Evolutionary conservation across 1,284 basidiomycete species (phyloP).

Genomic region (Xanthoconium separans): DNA sequence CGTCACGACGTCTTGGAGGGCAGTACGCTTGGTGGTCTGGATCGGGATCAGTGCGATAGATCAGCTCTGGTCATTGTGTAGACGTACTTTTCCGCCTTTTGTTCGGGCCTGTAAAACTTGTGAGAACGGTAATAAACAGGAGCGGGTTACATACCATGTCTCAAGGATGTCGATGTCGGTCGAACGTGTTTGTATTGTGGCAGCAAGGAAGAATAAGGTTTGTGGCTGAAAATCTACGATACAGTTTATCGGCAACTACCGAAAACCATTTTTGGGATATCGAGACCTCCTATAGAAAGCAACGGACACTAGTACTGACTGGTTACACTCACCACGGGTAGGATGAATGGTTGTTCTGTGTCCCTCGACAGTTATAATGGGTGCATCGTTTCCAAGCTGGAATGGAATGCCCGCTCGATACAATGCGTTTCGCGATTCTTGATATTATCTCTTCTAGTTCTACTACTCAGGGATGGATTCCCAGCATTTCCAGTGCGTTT

Average conservation of each 20-base stretch:
- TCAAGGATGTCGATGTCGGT: slow-evolving; percentile 52
- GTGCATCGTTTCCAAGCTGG: not conserved
- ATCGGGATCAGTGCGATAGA: slow-evolving; percentile 5
- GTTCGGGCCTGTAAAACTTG: slow-evolving; percentile 39
- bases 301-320: too few relatives aligned
- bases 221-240: slow-evolving; percentile 34
- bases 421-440: slow-evolving; percentile 56
- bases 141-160: slow-evolving; percentile 56
- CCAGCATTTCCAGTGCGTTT: slow-evolving; percentile 40
- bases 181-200: slow-evolving; percentile 24
- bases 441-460: slow-evolving; percentile 39
- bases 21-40: slow-evolving; percentile 86
- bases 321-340: not conserved
- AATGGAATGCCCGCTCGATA: slow-evolving; percentile 18
- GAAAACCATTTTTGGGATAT: not conserved
- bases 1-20: slow-evolving; percentile 94
- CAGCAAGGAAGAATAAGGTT: slow-evolving; percentile 31
- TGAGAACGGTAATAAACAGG: slow-evolving; percentile 8
- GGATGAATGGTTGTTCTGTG: not conserved
- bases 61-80: slow-evolving; percentile 1
- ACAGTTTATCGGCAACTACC: slow-evolving; percentile 32
- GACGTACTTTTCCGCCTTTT: slow-evolving; percentile 39
- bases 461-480: slow-evolving; percentile 27
- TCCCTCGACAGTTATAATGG: not conserved
- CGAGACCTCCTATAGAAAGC: too few relatives aligned